Evolutionary conservation across 108 stramenopile genomes (phyloP), one percentile per base, ranked within the genome.

Genomic region (Pseudonitzschia multistriata): DNA sequence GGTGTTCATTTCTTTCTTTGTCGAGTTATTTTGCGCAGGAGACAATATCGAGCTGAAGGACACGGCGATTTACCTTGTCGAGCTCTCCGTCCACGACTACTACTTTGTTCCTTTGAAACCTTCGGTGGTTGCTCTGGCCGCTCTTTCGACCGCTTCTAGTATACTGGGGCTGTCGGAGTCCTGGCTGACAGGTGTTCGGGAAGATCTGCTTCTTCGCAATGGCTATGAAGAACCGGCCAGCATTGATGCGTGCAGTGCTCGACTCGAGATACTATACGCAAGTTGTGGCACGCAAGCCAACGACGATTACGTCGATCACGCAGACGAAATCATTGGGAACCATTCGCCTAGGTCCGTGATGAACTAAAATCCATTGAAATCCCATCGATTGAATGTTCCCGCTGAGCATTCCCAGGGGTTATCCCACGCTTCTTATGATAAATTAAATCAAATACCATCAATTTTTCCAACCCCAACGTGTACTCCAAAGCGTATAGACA

Each of bases 51-150:
- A 45, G 24, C 6, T 48, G 11, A 45, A 59, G 33, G 72, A 74
- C 19, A 25, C 77, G 35, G 62, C 81, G 13, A 3, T 33, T 5
- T 81, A 73, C 56, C 45, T 74, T 1, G 66, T 73, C n/a, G 81
- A 82, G 45, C 13, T 76, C 14, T 57, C 77, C 3, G 70, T 72
- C 21, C 65, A 78, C 28, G 78, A 82, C 31, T 82, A 71, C 37
- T 69, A 35, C 63, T 76, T 82, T 48, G 40, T 57, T 31, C 11
- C 60, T 8, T 71, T 24, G 31, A 75, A 54, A 39, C 54, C 77
- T 21, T 79, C 78, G 5, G 49, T 63, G 49, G 53, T 76, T 27
- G 78, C 77, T 21, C 27, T 72, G 19, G 81, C 81, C 14, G 81
- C 81, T 3, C 45, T 79, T 15, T 37, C 57, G 8, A 67, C 53